Conservation (phyloP, 306 rosid genomes). For the Amphicarpaea edgeworthii region DNA sequence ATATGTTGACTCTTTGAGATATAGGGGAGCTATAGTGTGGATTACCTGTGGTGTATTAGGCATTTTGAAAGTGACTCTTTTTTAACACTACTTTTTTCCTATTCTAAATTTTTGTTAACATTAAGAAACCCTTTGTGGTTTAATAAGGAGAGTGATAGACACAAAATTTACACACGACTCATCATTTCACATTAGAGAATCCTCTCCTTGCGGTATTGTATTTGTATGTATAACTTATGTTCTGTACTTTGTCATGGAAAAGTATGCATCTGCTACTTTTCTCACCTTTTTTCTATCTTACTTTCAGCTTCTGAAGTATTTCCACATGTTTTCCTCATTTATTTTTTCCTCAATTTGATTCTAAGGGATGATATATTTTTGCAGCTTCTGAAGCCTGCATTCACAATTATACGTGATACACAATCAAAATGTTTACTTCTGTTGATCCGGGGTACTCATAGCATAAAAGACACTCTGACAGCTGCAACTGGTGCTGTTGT, state of each 20-base stretch:
- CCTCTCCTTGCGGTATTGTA: background rate
- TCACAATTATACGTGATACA: slow-evolving; percentile 79
- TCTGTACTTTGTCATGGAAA: background rate
- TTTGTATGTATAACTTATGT: slow-evolving; percentile 20
- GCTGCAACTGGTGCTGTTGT: slow-evolving; percentile 97
- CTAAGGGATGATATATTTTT: slow-evolving; percentile 40
- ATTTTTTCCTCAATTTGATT: slow-evolving; percentile 40
- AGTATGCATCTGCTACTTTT: slow-evolving; percentile 12
- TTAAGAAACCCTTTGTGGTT: background rate
- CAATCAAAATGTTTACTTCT: slow-evolving; percentile 86
- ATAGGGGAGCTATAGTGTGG: background rate
- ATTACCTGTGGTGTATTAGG: background rate
- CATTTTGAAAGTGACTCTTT: slow-evolving; percentile 29
- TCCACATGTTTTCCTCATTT: slow-evolving; percentile 15
- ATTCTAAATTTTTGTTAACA: background rate
- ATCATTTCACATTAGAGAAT: background rate
- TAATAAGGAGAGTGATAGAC: background rate
- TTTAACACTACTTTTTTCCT: slow-evolving; percentile 5
- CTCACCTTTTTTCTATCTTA: background rate
- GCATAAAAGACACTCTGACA: slow-evolving; percentile 96
- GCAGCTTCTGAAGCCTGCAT: slow-evolving; percentile 98
- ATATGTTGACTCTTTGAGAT: background rate
- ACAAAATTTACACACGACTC: background rate
- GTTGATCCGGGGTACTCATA: slow-evolving; percentile 95
- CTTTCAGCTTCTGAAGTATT: slow-evolving; percentile 28